Conservation (phyloP, 768 basidiomycete species). For the Daedaleopsis nitida region DNA sequence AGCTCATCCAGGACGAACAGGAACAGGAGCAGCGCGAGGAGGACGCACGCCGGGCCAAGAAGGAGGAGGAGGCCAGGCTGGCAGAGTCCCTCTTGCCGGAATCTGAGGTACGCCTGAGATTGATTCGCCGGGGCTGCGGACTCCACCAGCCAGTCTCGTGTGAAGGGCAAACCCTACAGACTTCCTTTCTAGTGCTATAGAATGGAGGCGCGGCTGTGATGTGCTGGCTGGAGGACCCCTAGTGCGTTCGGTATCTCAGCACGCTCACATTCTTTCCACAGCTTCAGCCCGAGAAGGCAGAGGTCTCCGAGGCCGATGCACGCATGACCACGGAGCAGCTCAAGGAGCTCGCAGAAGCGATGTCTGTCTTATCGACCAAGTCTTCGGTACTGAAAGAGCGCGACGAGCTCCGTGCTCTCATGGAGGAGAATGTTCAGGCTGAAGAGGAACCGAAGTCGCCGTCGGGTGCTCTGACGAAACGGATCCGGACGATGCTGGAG, state of each 20-base stretch:
- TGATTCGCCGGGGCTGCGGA: no score
- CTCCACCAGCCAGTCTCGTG: no score
- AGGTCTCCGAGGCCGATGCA: conserved; percentile 54
- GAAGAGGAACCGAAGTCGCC: conserved; percentile 89
- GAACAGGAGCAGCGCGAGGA: conserved; percentile 98
- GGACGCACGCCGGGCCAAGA: conserved; percentile 83
- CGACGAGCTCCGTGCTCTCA: conserved; percentile 84
- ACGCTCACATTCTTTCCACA: conserved; percentile 27
- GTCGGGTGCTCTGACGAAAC: conserved; percentile 88
- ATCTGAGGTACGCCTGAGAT: conserved; percentile 59
- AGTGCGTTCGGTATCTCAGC: no score
- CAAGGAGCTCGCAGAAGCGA: conserved; percentile 88
- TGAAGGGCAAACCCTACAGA: no score
- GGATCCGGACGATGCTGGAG: conserved; percentile 92
- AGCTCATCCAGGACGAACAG: conserved; percentile 98
- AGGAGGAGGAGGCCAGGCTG: conserved; percentile 73
- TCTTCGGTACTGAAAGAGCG: conserved; percentile 96
- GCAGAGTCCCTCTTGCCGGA: conserved; percentile 87
- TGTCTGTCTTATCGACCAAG: conserved; percentile 89
- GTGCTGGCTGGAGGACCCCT: no score
- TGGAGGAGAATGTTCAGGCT: conserved; percentile 90
- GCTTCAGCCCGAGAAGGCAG: conserved; percentile 60
- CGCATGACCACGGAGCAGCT: conserved; percentile 97
- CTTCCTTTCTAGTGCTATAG: no score
- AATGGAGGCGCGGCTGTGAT: no score